Evolutionary conservation across 148 eudicot species (phyloP), one percentile per base, ranked within the genome.

Genomic region (Amaranthus palmeri): DNA sequence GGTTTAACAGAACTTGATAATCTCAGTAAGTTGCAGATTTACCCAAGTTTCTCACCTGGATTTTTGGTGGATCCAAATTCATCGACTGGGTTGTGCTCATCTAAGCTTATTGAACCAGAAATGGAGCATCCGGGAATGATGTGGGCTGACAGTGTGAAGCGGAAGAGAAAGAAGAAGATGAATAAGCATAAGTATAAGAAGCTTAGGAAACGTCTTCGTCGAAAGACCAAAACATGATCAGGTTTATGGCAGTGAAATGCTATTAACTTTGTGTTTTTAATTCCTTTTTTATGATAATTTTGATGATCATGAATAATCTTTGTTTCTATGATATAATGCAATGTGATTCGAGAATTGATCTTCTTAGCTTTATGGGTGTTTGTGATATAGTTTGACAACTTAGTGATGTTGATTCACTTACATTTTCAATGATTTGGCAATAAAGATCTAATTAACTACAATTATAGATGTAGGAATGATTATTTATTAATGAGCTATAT

Each of bases 131-230:
- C 78, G 15, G 78, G 75, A 17, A 78, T 69, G 76, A 75, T 86
- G 60, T 79, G 85, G 85, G 89, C 89, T 63, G 89, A 86, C 73
- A 86, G 89, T 77, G 89, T 86, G 78, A 86, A 86, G 85, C 81
- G 79, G 85, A 86, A 86, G 80, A 77, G 85, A 74, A 86, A 83
- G 89, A 83, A 68, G 78, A 83, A 86, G 89, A 86, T 83, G 85
- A 86, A 86, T 50, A 86, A 83, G 74, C 89, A 86, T 73, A 86
- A 83, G 81, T 75, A 74, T 61, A 86, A 80, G 82, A 86, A 86
- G 80, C 83, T 77, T 1, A 78, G 79, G 45, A 86, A 83, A 67
- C 76, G 80, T 10, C 85, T 86, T 79, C 80, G 86, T 63, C 81
- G 83, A 72, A 83, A 83, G 79, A 80, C 86, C 17, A 80, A 80